Conservation (phyloP, 139 green algal species). For the Yamagishiella unicocca region DNA sequence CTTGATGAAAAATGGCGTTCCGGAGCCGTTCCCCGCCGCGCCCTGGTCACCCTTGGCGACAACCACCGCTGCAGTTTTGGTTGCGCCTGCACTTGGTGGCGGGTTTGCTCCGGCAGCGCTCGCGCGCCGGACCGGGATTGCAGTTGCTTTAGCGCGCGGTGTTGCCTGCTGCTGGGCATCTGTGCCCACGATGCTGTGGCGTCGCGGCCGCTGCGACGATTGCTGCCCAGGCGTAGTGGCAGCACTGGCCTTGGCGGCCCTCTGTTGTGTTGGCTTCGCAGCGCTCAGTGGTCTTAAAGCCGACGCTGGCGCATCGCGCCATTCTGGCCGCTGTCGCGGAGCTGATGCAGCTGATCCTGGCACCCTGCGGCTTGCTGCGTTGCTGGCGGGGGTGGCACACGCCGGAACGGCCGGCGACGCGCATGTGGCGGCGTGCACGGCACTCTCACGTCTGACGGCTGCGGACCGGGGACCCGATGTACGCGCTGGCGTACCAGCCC, state of each 20-base stretch:
- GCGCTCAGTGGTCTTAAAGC: not conserved
- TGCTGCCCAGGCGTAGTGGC: not conserved
- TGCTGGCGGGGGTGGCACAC: not conserved
- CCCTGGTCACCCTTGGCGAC: not conserved
- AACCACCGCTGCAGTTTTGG: not conserved
- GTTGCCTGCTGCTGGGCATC: not conserved
- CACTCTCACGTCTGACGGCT: not conserved
- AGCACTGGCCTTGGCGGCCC: not conserved
- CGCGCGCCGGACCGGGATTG: too few relatives aligned
- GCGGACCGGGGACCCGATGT: not conserved
- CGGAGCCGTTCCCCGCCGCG: not conserved
- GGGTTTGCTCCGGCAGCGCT: too few relatives aligned
- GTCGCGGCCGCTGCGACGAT: not conserved
- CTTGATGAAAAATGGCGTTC: slow-evolving; percentile 26
- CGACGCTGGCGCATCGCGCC: not conserved
- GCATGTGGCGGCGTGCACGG: not conserved
- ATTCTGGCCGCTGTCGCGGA: not conserved
- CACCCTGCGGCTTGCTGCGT: not conserved
- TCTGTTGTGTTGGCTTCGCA: not conserved
- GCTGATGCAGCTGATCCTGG: not conserved
- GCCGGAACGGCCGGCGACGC: not conserved
- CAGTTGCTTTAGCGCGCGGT: not conserved
- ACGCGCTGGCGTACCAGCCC: too few relatives aligned
- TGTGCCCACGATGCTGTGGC: not conserved
- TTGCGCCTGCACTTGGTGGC: too few relatives aligned